These are phyloP conservation scores for Westerdykella ornata DNA, from an alignment of 2,329 filamentous ascomycete species.

Conservation along the genomic window DNA sequence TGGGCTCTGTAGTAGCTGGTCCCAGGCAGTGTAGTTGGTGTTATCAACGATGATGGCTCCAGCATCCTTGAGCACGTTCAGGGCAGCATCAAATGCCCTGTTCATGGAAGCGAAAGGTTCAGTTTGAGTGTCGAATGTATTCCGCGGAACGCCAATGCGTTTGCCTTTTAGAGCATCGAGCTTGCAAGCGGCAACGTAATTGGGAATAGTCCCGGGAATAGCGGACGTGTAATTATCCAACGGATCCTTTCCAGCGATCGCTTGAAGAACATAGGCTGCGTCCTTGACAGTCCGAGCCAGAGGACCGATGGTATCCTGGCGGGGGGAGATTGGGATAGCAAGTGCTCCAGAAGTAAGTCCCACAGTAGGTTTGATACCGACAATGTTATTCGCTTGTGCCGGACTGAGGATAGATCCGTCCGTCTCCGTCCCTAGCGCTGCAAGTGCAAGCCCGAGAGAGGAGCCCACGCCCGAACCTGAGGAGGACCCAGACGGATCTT, in stretches of 20 bases:
- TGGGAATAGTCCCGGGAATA: slow-evolving; percentile 52
- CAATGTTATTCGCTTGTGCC: slow-evolving; percentile 51
- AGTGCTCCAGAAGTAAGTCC: slow-evolving; percentile 56
- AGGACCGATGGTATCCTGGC: slow-evolving; percentile 52
- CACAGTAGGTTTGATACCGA: slow-evolving; percentile 57
- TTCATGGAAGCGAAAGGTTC: slow-evolving; percentile 37
- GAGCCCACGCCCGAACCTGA: slow-evolving; percentile 57
- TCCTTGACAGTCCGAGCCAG: slow-evolving; percentile 55
- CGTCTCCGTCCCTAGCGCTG: slow-evolving; percentile 56
- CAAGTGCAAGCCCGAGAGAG: slow-evolving; percentile 54
- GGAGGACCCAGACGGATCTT: slow-evolving; percentile 58
- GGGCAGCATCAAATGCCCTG: slow-evolving; percentile 50
- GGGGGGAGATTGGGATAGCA: slow-evolving; percentile 59
- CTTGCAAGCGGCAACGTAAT: slow-evolving; percentile 57
- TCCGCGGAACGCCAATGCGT: slow-evolving; percentile 59
- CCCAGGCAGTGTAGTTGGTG: slow-evolving; percentile 52
- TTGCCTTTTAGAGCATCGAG: slow-evolving; percentile 49
- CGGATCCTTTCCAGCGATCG: slow-evolving; percentile 50
- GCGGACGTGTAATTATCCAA: slow-evolving; percentile 54
- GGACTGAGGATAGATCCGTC: slow-evolving; percentile 59
- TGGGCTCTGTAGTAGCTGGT: slow-evolving; percentile 38
- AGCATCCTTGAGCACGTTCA: slow-evolving; percentile 48
- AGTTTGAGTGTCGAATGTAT: slow-evolving; percentile 44
- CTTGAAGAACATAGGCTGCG: slow-evolving; percentile 51
- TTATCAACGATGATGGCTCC: slow-evolving; percentile 57